Evolutionary conservation across 1,284 basidiomycete genomes (phyloP).

Genomic region (Vanrija sp.): DNA sequence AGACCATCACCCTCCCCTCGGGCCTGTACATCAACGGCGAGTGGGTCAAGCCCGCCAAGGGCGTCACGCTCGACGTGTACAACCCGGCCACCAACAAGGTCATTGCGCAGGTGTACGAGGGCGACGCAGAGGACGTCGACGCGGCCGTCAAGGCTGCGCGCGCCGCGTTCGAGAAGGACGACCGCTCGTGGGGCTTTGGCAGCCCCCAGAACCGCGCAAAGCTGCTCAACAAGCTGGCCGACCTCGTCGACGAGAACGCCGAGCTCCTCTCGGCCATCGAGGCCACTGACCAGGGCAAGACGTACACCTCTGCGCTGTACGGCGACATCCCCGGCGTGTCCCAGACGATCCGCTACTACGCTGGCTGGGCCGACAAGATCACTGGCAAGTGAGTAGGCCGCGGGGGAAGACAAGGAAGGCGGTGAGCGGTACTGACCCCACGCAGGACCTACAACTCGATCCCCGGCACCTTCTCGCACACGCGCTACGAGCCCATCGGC

Average conservation of each 20-base stretch:
- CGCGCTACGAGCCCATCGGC: conserved; percentile 14
- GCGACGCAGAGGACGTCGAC: conserved; percentile 65
- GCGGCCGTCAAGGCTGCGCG: conserved; percentile 77
- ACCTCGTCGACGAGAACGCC: conserved; percentile 79
- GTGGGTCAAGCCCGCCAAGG: conserved; percentile 25
- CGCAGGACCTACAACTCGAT: conserved; percentile 12
- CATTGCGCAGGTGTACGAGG: conserved; percentile 33
- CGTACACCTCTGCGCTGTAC: conserved; percentile 68
- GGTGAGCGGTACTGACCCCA: neutral
- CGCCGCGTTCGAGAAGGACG: conserved; percentile 63
- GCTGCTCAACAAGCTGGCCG: conserved; percentile 77
- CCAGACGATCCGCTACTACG: conserved; percentile 63
- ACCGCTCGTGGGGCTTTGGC: conserved; percentile 65
- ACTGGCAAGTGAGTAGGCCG: conserved; percentile 55
- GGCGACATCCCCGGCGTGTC: conserved; percentile 79
- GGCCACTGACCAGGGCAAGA: conserved; percentile 76
- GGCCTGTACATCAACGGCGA: conserved; percentile 35
- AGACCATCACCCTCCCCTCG: conserved; percentile 9
- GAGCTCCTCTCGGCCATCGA: conserved; percentile 67
- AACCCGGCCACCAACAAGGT: conserved; percentile 57
- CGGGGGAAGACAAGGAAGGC: neutral
- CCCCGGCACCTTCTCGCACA: conserved; percentile 52
- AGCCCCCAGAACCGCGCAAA: conserved; percentile 61
- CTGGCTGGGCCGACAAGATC: conserved; percentile 63
- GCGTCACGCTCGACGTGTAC: conserved; percentile 28